Conservation (phyloP, 164 flowering plant genomes). For the Pachysandra terminalis region DNA sequence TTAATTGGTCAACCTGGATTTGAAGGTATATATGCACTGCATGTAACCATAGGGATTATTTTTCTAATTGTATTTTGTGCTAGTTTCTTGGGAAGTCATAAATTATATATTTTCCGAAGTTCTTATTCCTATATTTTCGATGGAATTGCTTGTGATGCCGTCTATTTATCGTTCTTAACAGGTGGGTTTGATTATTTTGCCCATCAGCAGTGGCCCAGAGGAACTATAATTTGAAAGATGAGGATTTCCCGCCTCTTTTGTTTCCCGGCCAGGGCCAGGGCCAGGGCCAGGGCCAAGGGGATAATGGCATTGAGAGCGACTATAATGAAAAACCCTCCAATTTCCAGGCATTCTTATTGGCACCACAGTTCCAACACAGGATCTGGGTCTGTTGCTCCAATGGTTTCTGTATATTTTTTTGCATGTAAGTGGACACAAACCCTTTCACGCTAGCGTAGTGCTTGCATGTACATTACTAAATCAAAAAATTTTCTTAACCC, state of each 20-base stretch:
- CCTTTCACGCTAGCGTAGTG: constrained; percentile 23
- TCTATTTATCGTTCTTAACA: constrained; percentile 42
- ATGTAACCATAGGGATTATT: neutral
- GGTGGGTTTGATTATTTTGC: constrained; percentile 59
- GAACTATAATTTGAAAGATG: constrained; percentile 38
- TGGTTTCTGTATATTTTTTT: constrained; percentile 22
- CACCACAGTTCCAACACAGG: constrained; percentile 18
- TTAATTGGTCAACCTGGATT: neutral
- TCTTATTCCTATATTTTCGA: constrained; percentile 6
- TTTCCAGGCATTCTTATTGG: constrained; percentile 22
- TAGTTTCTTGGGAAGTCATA: neutral
- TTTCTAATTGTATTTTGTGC: neutral
- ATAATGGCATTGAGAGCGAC: constrained; percentile 28
- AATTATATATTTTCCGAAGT: neutral
- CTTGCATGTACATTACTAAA: constrained; percentile 35
- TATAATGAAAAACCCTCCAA: constrained; percentile 26
- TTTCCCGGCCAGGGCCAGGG: constrained; percentile 26
- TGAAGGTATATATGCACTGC: neutral
- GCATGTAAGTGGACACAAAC: constrained; percentile 16
- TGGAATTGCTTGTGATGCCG: constrained; percentile 32
- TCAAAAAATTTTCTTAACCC: constrained; percentile 6
- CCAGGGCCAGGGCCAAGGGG: no score
- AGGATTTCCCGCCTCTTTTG: constrained; percentile 40
- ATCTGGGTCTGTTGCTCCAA: constrained; percentile 15
- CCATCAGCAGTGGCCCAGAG: constrained; percentile 36